Evolutionary conservation across 352 stramenopile species (phyloP).

Genomic region (Phytopythium montanum): DNA sequence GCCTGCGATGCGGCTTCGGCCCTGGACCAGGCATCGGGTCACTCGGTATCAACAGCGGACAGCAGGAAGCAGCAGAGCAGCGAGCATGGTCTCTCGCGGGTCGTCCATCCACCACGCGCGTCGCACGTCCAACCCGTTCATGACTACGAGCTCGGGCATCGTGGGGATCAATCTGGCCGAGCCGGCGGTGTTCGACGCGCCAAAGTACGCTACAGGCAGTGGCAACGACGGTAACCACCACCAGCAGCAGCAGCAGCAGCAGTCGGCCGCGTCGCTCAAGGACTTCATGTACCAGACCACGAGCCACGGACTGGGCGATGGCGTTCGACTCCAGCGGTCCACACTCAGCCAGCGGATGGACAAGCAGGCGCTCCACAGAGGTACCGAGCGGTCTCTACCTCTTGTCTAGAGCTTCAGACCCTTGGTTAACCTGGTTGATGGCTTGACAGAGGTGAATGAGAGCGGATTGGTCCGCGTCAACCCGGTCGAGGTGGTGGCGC

Average conservation of each 20-base stretch:
- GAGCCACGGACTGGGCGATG: conserved; percentile 44
- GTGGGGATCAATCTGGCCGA: conserved; percentile 76
- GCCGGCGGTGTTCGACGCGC: conserved; percentile 59
- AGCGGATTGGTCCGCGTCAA: conserved; percentile 51
- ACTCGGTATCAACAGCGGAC: neutral
- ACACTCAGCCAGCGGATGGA: conserved; percentile 78
- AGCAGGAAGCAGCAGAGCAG: neutral
- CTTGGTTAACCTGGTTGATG: neutral
- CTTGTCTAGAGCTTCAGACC: neutral
- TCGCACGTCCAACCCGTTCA: conserved; percentile 75
- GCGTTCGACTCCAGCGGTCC: conserved; percentile 30
- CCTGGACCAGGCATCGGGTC: neutral
- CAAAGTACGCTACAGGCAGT: conserved; percentile 27
- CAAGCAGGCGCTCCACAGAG: conserved; percentile 61
- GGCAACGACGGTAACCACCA: conserved; percentile 27
- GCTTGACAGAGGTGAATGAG: conserved; percentile 43
- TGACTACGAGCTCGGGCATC: conserved; percentile 83
- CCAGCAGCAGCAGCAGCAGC: conserved; percentile 24
- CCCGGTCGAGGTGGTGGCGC: conserved; percentile 46
- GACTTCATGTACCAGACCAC: conserved; percentile 86
- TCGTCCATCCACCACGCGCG: conserved; percentile 70
- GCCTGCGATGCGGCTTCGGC: neutral
- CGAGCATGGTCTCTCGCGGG: conserved; percentile 62
- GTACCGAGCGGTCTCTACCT: conserved; percentile 14
- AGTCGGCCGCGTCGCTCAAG: conserved; percentile 23